These are phyloP conservation scores for Ulota crispa DNA, from an alignment of 225 moss, liverwort and hornwort species.

Conservation along the genomic window DNA sequence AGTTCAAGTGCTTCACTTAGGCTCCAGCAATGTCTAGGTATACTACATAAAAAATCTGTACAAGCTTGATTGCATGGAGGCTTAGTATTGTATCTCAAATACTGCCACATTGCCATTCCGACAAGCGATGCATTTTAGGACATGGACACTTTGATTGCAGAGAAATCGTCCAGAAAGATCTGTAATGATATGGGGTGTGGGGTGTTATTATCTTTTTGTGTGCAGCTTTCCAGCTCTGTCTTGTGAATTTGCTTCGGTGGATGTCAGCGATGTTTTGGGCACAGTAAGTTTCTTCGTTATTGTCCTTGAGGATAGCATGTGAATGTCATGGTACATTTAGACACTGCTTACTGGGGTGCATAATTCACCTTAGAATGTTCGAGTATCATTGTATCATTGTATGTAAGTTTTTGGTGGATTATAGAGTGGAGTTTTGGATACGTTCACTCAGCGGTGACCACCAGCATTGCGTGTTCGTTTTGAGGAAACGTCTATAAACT, in stretches of 20 bases:
- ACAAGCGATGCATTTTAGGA: background rate
- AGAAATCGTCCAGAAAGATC: background rate
- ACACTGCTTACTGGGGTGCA: background rate
- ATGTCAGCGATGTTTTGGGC: constrained; percentile 80
- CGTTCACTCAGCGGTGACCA: background rate
- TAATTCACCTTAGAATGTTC: background rate
- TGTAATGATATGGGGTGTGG: constrained; percentile 22
- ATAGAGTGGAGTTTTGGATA: constrained; percentile 7
- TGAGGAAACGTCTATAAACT: constrained; percentile 25
- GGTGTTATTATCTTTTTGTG: constrained; percentile 7
- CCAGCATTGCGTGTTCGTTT: background rate
- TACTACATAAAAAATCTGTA: background rate
- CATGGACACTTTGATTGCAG: background rate
- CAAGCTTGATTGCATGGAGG: background rate
- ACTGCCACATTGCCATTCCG: background rate
- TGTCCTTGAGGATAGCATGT: constrained; percentile 8
- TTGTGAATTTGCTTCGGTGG: constrained; percentile 83
- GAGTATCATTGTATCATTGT: background rate
- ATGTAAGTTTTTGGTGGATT: background rate
- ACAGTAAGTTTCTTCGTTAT: constrained; percentile 62
- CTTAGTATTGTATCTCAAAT: background rate
- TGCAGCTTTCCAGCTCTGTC: constrained; percentile 85
- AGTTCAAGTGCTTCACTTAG: background rate
- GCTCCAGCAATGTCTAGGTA: constrained; percentile 1
- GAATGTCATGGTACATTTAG: background rate